Percentiles rank a stretch among this genome's conserved stretches.
phyloP scores from a whole-genome alignment of 305 asterid genomes.

The Petunia hybrid region DNA sequence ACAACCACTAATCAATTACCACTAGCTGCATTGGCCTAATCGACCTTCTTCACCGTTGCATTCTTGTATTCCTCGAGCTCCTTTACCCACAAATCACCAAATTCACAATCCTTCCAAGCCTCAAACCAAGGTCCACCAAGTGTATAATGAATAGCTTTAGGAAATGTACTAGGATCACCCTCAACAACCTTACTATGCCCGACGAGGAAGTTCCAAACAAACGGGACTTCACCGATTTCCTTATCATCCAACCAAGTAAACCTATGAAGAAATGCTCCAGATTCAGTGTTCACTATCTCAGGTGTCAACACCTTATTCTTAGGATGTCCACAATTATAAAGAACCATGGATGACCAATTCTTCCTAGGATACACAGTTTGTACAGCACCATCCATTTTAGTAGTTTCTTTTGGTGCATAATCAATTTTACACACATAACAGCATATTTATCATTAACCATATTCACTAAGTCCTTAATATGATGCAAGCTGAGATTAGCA shows the following conservation, averaged over 20 bases:
- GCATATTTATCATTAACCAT: conserved; percentile 74
- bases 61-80: conserved; percentile 73
- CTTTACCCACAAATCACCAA: conserved; percentile 83
- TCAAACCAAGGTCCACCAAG: conserved; percentile 98
- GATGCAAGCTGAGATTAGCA: too few relatives aligned
- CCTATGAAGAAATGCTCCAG: conserved; percentile 88
- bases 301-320: conserved; percentile 75
- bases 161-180: conserved; percentile 61
- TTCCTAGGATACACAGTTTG: conserved; percentile 87
- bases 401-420: conserved; percentile 84
- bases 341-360: conserved; percentile 98
- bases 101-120: conserved; percentile 92
- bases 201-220: conserved; percentile 88
- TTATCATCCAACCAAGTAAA: conserved; percentile 81
- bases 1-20: too few relatives aligned
- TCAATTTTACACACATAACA: conserved; percentile 88
- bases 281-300: conserved; percentile 75
- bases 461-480: conserved; percentile 65
- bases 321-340: conserved; percentile 82
- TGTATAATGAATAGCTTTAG: conserved; percentile 85
- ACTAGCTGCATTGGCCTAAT: too few relatives aligned
- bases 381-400: conserved; percentile 94
- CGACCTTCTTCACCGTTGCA: conserved; percentile 42
- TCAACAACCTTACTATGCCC: conserved; percentile 79
- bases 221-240: conserved; percentile 85